Conservation (phyloP, 805 yeast species). For the Yamadazyma olivae region DNA sequence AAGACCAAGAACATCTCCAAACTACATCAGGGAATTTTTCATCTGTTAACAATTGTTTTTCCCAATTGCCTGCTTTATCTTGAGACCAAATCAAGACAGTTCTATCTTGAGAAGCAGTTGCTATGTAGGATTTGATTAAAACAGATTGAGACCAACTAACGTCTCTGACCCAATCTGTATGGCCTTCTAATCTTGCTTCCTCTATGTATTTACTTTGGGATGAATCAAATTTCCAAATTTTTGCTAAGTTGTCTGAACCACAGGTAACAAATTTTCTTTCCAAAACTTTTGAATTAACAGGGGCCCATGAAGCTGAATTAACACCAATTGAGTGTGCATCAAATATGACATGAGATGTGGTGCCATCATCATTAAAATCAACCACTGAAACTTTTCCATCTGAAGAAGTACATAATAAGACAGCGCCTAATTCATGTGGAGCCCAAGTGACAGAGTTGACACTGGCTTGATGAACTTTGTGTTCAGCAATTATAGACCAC, state of each 20-base stretch:
- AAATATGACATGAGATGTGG: slow-evolving; percentile 58
- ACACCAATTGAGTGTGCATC: slow-evolving; percentile 92
- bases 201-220: slow-evolving; percentile 55
- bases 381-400: slow-evolving; percentile 91
- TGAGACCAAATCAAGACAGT: slow-evolving; percentile 95
- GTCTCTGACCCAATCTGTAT: slow-evolving; percentile 98
- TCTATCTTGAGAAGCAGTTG: slow-evolving; percentile 95
- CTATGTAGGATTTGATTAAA: slow-evolving; percentile 82
- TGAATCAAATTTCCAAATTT: slow-evolving; percentile 77
- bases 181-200: slow-evolving; percentile 83
- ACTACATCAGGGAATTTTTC: slow-evolving; percentile 95
- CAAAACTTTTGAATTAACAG: slow-evolving; percentile 40
- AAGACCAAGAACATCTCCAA: slow-evolving; percentile 98
- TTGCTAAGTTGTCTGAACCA: slow-evolving; percentile 92
- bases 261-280: slow-evolving; percentile 85
- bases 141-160: slow-evolving; percentile 97
- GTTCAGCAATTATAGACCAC: slow-evolving; percentile 87
- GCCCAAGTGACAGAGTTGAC: slow-evolving; percentile 97
- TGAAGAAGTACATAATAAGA: slow-evolving; percentile 83
- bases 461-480: slow-evolving; percentile 86
- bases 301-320: slow-evolving; percentile 95
- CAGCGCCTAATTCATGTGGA: slow-evolving; percentile 94
- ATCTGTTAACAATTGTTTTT: slow-evolving; percentile 65
- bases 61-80: slow-evolving; percentile 70
- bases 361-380: slow-evolving; percentile 88